These are phyloP conservation scores for Amphibolis antarctica DNA, from an alignment of 106 monocot species.

Conservation along the genomic window DNA sequence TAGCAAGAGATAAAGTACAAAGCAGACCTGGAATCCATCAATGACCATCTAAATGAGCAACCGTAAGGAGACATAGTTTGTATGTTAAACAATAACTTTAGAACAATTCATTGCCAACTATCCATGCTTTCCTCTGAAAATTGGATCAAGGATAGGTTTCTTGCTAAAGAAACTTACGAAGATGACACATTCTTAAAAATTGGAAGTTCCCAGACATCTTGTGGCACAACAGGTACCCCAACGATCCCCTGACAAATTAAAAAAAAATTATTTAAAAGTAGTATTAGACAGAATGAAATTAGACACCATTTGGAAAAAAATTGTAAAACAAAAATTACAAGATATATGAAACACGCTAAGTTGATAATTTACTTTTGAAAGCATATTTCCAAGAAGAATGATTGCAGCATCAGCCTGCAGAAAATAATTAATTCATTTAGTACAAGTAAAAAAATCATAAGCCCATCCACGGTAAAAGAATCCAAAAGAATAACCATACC, in stretches of 20 bases:
- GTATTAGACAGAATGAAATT: not conserved
- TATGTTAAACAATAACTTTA: not conserved
- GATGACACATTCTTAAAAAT: conserved; percentile 70
- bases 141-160: not conserved
- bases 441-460: not conserved
- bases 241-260: conserved; percentile 35
- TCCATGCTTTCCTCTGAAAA: no score
- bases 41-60: not conserved
- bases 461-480: not conserved
- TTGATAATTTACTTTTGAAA: conserved; percentile 17
- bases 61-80: not conserved
- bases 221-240: conserved; percentile 38
- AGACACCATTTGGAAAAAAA: no score
- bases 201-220: conserved; percentile 74
- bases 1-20: conserved; percentile 70
- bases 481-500: conserved; percentile 7
- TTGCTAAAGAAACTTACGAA: conserved; percentile 26
- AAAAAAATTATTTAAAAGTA: not conserved
- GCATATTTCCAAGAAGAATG: conserved; percentile 50
- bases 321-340: not conserved
- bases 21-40: conserved; percentile 38
- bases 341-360: not conserved
- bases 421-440: not conserved
- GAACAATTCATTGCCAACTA: not conserved
- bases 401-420: conserved; percentile 63